phyloP scores from a whole-genome alignment of 257 asterid species.

The Verbascum thapsus region DNA sequence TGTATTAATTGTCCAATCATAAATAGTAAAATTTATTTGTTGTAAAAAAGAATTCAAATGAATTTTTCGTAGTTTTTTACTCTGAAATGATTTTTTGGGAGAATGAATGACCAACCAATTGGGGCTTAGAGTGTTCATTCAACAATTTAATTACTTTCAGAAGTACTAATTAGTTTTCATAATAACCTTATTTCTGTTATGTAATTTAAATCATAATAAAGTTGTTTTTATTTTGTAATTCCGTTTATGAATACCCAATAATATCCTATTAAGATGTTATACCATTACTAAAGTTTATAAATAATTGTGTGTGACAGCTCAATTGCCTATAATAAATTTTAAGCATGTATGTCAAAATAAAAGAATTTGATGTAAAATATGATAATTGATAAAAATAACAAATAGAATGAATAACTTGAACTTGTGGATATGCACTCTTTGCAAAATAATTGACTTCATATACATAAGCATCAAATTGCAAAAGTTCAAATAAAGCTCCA shows the following conservation, averaged over 20 bases:
- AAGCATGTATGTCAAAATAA: background rate
- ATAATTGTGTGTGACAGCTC: background rate
- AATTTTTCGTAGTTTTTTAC: too few relatives aligned
- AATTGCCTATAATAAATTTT: background rate
- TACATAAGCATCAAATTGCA: background rate
- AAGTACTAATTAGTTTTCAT: background rate
- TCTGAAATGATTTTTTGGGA: too few relatives aligned
- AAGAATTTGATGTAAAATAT: background rate
- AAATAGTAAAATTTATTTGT: too few relatives aligned
- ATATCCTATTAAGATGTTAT: background rate
- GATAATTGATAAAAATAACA: background rate
- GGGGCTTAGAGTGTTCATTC: too few relatives aligned
- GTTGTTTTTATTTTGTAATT: background rate
- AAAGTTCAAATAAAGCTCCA: background rate
- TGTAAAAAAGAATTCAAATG: too few relatives aligned
- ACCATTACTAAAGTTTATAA: background rate
- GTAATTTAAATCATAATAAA: background rate
- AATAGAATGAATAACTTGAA: background rate
- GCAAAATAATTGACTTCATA: background rate
- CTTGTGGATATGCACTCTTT: background rate
- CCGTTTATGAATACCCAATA: background rate
- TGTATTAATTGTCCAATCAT: too few relatives aligned
- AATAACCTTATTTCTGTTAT: background rate
- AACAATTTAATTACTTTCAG: background rate
- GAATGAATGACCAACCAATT: too few relatives aligned